Base-by-base conservation (phyloP, 257 asterid species). In the Solanum sejunctum region DNA sequence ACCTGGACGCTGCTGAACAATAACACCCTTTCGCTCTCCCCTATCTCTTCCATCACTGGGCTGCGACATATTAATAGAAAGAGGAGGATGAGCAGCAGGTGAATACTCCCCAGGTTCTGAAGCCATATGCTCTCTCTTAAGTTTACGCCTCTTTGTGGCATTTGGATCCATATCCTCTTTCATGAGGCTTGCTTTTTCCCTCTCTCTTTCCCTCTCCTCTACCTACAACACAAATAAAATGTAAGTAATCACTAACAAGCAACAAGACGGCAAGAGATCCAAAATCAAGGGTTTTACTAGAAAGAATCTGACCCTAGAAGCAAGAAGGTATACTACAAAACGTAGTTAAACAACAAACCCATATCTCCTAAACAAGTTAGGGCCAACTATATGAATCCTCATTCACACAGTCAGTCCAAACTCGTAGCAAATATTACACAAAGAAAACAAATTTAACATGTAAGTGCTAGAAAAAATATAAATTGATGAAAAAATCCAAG, bases 61-160 rank as follows among this genome's bases (percentile, higher is more conserved):
- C 82, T 92, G 95, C 3, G 91, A 87, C 86, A 90, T 83, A 86
- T 87, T 93, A 60, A 91, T 85, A 83, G 98, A 88, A 66, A 92
- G 89, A 64, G 92, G 88, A 20, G 97, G 88, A 39, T 94, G 91
- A 61, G 89, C 89, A 2, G 91, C 89, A 54, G 98, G 97, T 80
- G 93, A 89, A 92, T 91, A 97, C 84, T 97, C 99, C 32, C 99
- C 99, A 82, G 97, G 97, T 91, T 97, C 99, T 58, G 96, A 86
- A 11, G 93, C 78, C 80, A 92, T 70, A 80, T 94, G 98, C 88
- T 97, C 99, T 86, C 99, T 89, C 87, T 95, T 97, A 78, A 95
- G 93, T 88, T 94, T 95, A 85, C 99, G 93, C 89, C 98, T 93
- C 94, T 95, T 97, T 11, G 98, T 90, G 86, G 88, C 97, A 89